Evolutionary conservation across 257 asterid species (phyloP).

Genomic region (Perilla frutescens): DNA sequence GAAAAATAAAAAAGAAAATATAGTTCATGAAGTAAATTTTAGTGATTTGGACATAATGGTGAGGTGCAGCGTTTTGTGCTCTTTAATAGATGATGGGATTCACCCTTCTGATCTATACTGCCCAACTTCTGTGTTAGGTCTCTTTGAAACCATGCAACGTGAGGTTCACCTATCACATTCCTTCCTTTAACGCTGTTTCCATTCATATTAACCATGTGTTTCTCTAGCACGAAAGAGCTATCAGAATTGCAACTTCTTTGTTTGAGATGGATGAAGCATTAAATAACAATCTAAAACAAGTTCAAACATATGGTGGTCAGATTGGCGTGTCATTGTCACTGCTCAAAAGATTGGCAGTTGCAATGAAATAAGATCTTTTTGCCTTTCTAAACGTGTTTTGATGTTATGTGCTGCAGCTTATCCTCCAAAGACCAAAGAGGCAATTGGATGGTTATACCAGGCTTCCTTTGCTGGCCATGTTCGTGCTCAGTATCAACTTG

Average conservation of each 20-base stretch:
- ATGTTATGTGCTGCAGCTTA: conserved; percentile 55
- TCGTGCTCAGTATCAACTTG: conserved; percentile 97
- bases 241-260: background rate
- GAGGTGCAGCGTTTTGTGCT: background rate
- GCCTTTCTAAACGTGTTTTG: background rate
- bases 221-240: background rate
- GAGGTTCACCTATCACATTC: background rate
- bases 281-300: background rate
- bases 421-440: conserved; percentile 67
- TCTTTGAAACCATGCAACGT: background rate
- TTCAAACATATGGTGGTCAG: background rate
- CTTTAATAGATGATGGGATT: conserved; percentile 10
- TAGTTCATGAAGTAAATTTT: background rate
- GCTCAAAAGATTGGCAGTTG: background rate
- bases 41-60: conserved; percentile 1
- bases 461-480: conserved; percentile 82
- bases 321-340: background rate
- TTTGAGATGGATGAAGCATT: conserved; percentile 6
- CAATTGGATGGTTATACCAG: conserved; percentile 67
- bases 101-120: background rate
- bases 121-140: background rate
- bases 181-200: background rate
- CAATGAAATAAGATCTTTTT: background rate
- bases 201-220: background rate
- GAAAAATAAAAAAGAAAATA: background rate